Conservation (phyloP, 2,329 filamentous ascomycete species). For the Thyridium curvatum region DNA sequence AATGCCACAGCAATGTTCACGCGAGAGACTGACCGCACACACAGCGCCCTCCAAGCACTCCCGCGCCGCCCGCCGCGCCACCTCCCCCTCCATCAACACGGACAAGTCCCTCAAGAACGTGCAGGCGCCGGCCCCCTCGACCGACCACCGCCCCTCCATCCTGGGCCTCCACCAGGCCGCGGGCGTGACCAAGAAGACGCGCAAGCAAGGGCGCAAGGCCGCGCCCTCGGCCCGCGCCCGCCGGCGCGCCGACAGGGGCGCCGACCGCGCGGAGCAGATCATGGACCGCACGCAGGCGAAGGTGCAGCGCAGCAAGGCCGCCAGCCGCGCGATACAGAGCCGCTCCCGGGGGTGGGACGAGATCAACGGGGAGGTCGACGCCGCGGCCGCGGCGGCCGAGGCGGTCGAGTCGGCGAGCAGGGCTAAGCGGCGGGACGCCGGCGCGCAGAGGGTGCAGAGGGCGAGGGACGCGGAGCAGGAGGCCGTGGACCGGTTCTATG, state of each 20-base stretch:
- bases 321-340: slow-evolving; percentile 38
- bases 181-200: slow-evolving; percentile 60
- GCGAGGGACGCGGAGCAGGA: slow-evolving; percentile 1
- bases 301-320: slow-evolving; percentile 46
- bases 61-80: slow-evolving; percentile 66
- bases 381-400: not conserved
- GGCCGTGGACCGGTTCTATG: slow-evolving; percentile 6
- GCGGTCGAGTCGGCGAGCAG: not conserved
- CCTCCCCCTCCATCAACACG: slow-evolving; percentile 62
- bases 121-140: slow-evolving; percentile 40
- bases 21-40: too few species aligned
- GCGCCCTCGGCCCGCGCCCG: slow-evolving; percentile 48
- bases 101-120: slow-evolving; percentile 65
- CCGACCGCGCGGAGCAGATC: slow-evolving; percentile 30
- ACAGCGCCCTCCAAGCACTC: slow-evolving; percentile 62
- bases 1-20: too few species aligned
- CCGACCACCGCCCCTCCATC: slow-evolving; percentile 54
- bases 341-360: slow-evolving; percentile 53
- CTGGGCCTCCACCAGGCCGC: slow-evolving; percentile 61
- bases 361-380: slow-evolving; percentile 34
- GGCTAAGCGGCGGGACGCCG: slow-evolving; percentile 4
- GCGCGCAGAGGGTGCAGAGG: slow-evolving; percentile 6
- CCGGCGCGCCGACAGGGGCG: slow-evolving; percentile 48
- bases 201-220: slow-evolving; percentile 47
- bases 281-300: slow-evolving; percentile 56